Evolutionary conservation across 2,329 filamentous ascomycete genomes (phyloP).

Genomic region (Cryphonectria carpinicola): DNA sequence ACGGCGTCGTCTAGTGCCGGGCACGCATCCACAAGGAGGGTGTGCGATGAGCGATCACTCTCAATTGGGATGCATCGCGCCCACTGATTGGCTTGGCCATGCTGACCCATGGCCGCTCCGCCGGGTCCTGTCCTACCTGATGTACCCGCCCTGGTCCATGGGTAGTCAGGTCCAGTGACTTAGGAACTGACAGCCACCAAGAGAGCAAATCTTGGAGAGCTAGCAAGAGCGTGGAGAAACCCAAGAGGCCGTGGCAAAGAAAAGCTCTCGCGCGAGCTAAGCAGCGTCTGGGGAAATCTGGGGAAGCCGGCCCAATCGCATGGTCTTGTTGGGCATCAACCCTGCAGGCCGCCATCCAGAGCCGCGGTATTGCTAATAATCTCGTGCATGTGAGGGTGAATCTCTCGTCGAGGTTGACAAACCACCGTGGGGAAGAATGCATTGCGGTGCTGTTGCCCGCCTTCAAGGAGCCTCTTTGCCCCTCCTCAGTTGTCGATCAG

Average conservation of each 20-base stretch:
- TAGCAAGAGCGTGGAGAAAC: neutral
- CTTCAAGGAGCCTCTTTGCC: neutral
- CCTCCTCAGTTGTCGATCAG: neutral
- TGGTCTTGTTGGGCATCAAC: neutral
- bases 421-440: neutral
- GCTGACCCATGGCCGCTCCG: neutral
- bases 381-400: slow-evolving; percentile 7
- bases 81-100: neutral
- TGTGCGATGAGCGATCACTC: slow-evolving; percentile 1
- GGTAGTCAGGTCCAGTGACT: slow-evolving; percentile 3
- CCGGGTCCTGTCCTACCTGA: neutral
- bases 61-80: neutral
- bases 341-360: neutral
- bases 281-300: neutral
- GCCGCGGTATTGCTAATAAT: neutral
- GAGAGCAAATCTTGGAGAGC: neutral
- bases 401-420: neutral
- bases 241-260: neutral
- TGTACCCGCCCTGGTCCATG: neutral
- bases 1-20: slow-evolving; percentile 12
- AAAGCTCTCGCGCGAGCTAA: neutral
- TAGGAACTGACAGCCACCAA: neutral
- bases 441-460: neutral
- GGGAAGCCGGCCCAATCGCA: neutral
- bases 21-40: slow-evolving; percentile 8